phyloP scores from a whole-genome alignment of 2,329 filamentous ascomycete species.

The Diaporthe humulicola region DNA sequence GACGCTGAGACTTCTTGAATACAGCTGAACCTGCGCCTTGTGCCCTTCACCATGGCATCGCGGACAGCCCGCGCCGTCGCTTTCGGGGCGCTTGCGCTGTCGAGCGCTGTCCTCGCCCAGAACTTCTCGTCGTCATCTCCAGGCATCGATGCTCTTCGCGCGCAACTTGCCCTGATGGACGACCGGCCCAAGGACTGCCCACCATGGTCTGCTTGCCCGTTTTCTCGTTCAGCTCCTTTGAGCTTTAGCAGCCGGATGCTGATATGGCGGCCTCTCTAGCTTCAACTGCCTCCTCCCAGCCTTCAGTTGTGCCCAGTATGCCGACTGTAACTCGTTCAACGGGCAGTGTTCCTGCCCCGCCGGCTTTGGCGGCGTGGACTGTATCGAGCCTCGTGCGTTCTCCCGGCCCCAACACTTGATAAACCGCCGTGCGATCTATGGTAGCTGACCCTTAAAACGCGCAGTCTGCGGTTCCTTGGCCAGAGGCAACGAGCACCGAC shows the following conservation, averaged over 20 bases:
- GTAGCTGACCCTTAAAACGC: constrained; percentile 37
- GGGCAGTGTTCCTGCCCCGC: constrained; percentile 94
- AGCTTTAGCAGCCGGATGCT: constrained; percentile 40
- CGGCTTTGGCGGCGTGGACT: constrained; percentile 95
- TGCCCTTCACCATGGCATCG: constrained; percentile 54
- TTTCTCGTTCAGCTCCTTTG: constrained; percentile 37
- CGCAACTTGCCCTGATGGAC: constrained; percentile 78
- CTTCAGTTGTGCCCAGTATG: constrained; percentile 92
- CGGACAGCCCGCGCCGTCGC: constrained; percentile 54
- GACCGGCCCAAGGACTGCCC: constrained; percentile 83
- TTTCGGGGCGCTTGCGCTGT: constrained; percentile 57
- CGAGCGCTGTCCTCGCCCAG: constrained; percentile 55
- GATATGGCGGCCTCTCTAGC: constrained; percentile 59
- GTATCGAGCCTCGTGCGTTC: constrained; percentile 79
- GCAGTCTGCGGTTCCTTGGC: constrained; percentile 87
- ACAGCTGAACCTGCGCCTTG: constrained; percentile 17
- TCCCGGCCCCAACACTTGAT: background rate
- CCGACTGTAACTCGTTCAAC: constrained; percentile 88
- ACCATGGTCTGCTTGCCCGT: constrained; percentile 70
- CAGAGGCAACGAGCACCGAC: constrained; percentile 79
- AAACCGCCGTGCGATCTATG: background rate
- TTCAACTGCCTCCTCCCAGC: constrained; percentile 98
- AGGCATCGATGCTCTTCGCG: constrained; percentile 68
- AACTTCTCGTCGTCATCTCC: constrained; percentile 67
- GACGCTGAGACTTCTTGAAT: constrained; percentile 14